phyloP scores from a whole-genome alignment of 257 asterid species.

The Nicotiana tabacum region DNA sequence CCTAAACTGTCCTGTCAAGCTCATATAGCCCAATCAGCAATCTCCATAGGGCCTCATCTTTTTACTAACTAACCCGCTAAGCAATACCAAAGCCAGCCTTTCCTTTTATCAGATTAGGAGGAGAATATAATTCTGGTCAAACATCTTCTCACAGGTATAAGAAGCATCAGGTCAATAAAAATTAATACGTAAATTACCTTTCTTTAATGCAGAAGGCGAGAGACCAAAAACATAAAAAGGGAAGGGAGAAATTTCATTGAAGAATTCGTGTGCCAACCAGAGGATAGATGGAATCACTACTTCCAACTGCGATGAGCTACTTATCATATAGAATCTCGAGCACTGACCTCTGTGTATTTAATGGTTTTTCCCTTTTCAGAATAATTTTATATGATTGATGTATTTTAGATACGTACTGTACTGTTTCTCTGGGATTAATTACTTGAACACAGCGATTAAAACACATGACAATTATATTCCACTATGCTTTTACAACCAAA shows the following conservation, averaged over 20 bases:
- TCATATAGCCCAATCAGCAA: neutral
- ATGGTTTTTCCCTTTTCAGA: neutral
- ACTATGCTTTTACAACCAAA: neutral
- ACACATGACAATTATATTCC: neutral
- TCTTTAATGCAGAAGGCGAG: neutral
- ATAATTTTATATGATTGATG: neutral
- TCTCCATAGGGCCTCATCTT: neutral
- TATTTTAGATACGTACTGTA: neutral
- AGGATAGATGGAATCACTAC: neutral
- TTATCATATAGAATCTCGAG: neutral
- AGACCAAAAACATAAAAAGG: neutral
- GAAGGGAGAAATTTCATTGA: neutral
- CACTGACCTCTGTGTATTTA: neutral
- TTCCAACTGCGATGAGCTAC: neutral
- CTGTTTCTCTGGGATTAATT: neutral
- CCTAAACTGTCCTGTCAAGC: neutral
- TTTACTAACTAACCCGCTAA: neutral
- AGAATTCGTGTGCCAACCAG: neutral
- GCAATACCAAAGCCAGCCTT: neutral
- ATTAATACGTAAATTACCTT: neutral
- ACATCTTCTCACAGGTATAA: neutral
- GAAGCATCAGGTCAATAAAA: neutral
- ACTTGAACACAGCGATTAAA: neutral
- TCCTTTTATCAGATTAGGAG: conserved; percentile 1
- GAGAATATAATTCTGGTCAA: neutral